Evolutionary conservation across 176 grass and related monocot species (phyloP), one percentile per base, ranked within the genome.

Genomic region (Panicum miliaceum): DNA sequence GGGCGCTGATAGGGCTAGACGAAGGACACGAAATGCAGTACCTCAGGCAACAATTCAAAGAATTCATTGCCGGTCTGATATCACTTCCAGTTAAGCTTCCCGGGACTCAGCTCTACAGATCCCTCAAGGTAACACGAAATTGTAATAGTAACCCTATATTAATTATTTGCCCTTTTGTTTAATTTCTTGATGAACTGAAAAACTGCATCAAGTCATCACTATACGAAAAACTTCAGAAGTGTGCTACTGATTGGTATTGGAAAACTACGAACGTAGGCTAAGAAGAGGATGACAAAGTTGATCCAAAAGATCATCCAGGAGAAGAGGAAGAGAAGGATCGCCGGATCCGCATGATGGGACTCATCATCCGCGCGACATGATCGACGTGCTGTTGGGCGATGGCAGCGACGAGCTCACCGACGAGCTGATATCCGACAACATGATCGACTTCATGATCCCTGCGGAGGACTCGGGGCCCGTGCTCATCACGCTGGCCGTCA

Each of bases 381-480:
- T 99, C 64, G 96, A 96, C 70, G 93, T 96, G 73, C 79, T 99
- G 77, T 80, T 99, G 14, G 75, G 79, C 37, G 62, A 91, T 51
- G 84, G 65, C 36, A 91, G 89, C 56, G 77, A 92, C 0, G 89
- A 87, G 70, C 78, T 99, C 71, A 99, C 93, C 6, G 91, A 96
- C 58, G 86, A 99, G 59, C 81, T 99, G 32, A 96, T 99, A 48
- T 99, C 96, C 1, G 96, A 99, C 88, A 99, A 99, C 48, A 96
- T 99, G 91, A 96, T 99, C 76, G 96, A 99, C 86, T 76, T 99
- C 43, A 99, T 99, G 93, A 99, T 99, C 67, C 96, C 96, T 0
- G 96, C 96, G 4, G 96, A 99, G 89, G 96, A 99, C 78, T 99
- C 96, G 0, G 96, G 96, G 38, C 96, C 96, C 0, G 89, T 96